Conservation (phyloP, 2,329 filamentous ascomycete genomes). For the Botryotinia narcissicola region DNA sequence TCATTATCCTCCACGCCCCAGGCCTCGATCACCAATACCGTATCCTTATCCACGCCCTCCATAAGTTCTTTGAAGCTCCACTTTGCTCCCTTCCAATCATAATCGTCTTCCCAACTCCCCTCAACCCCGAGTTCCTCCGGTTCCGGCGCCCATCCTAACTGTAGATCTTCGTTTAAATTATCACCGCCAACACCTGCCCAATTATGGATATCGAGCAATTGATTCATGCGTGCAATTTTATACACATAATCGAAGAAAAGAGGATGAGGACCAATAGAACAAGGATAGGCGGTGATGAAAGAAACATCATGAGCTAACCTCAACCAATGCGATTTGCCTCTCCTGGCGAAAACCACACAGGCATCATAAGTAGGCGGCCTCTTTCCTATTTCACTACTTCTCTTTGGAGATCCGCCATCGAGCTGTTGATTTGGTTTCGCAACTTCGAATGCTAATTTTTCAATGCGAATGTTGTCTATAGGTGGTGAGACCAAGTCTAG, state of each 20-base stretch:
- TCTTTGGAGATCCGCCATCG: not conserved
- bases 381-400: conserved; percentile 20
- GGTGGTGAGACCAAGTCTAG: conserved; percentile 50
- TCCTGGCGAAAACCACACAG: conserved; percentile 61
- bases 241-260: conserved; percentile 71
- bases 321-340: conserved; percentile 62
- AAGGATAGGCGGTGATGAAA: conserved; percentile 66
- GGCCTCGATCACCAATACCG: conserved; percentile 69
- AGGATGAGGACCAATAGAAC: conserved; percentile 61
- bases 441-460: conserved; percentile 53
- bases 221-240: conserved; percentile 57
- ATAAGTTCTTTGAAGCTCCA: not conserved
- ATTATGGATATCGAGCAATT: conserved; percentile 62
- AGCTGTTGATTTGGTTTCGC: conserved; percentile 1
- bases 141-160: not conserved
- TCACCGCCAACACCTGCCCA: conserved; percentile 48
- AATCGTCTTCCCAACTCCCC: conserved; percentile 34
- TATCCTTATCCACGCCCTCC: conserved; percentile 53
- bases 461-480: conserved; percentile 65
- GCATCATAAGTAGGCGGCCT: conserved; percentile 56
- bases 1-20: conserved; percentile 74
- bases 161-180: conserved; percentile 4
- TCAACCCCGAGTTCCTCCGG: not conserved
- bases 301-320: conserved; percentile 61
- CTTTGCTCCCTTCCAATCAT: not conserved